Evolutionary conservation across 148 eudicot species (phyloP).

Genomic region (Selenicereus undatus): DNA sequence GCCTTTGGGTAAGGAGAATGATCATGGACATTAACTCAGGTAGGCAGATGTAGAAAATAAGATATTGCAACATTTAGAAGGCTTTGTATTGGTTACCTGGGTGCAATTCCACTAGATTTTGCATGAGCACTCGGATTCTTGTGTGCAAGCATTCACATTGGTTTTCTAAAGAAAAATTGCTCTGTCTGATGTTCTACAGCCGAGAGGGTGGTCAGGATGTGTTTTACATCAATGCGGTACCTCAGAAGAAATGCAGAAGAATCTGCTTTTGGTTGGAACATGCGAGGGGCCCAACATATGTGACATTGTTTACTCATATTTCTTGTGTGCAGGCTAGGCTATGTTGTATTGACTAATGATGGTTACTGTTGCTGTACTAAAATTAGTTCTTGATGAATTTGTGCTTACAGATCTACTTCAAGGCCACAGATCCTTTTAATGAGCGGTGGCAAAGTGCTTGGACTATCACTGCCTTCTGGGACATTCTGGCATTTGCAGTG

Average conservation of each 20-base stretch:
- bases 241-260: not conserved
- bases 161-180: not conserved
- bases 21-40: no score
- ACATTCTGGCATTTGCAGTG: constrained; percentile 66
- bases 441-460: constrained; percentile 98
- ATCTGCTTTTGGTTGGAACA: not conserved
- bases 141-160: not conserved
- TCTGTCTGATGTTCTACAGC: not conserved
- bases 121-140: not conserved
- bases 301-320: not conserved
- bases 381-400: constrained; percentile 3
- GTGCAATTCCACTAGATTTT: not conserved
- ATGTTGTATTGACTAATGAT: not conserved
- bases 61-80: no score
- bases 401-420: constrained; percentile 72
- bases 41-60: no score
- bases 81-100: no score
- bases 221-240: not conserved
- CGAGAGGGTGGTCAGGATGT: not conserved
- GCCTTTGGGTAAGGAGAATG: not conserved
- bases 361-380: constrained; percentile 7
- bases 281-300: not conserved
- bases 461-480: constrained; percentile 98
- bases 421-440: constrained; percentile 96
- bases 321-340: not conserved